Percentiles rank a stretch among this genome's conserved stretches.
Conservation (phyloP, 768 basidiomycete species). For the Boletus fagicola region DNA sequence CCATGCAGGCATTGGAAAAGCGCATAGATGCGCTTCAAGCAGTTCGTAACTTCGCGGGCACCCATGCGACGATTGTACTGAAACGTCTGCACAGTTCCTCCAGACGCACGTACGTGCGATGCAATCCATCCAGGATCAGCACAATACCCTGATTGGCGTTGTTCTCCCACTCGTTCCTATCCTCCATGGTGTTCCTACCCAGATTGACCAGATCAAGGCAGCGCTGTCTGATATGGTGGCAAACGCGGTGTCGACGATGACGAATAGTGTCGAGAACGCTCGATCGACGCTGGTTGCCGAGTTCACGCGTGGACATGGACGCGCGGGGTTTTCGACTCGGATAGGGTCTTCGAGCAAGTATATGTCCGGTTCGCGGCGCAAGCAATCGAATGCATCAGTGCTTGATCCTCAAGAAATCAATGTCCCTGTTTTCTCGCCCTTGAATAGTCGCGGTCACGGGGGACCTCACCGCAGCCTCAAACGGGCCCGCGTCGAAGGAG, state of each 20-base stretch:
- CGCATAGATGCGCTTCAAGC: conserved; percentile 55
- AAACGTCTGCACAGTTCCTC: conserved; percentile 37
- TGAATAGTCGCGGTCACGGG: conserved; percentile 1
- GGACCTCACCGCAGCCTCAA: conserved; percentile 5
- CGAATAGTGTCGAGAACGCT: conserved; percentile 11
- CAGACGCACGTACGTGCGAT: conserved; percentile 56
- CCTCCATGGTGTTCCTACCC: conserved; percentile 55
- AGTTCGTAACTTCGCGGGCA: conserved; percentile 34
- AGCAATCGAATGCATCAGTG: background rate
- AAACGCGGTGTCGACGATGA: conserved; percentile 18
- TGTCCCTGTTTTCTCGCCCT: conserved; percentile 10
- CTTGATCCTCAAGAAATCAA: background rate
- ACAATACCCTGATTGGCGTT: conserved; percentile 38
- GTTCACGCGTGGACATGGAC: background rate
- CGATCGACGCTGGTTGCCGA: conserved; percentile 13
- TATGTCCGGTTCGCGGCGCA: conserved; percentile 1
- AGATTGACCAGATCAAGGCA: conserved; percentile 39
- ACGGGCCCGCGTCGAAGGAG: conserved; percentile 15
- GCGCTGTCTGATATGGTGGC: conserved; percentile 19
- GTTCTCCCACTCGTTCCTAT: conserved; percentile 61
- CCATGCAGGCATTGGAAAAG: conserved; percentile 48
- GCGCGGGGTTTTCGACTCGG: background rate
- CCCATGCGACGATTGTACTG: conserved; percentile 11
- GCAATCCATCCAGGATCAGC: conserved; percentile 49
- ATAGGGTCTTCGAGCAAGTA: background rate